Base-by-base conservation (phyloP, 2,329 filamentous ascomycete genomes). In the Phoma herbarum region DNA sequence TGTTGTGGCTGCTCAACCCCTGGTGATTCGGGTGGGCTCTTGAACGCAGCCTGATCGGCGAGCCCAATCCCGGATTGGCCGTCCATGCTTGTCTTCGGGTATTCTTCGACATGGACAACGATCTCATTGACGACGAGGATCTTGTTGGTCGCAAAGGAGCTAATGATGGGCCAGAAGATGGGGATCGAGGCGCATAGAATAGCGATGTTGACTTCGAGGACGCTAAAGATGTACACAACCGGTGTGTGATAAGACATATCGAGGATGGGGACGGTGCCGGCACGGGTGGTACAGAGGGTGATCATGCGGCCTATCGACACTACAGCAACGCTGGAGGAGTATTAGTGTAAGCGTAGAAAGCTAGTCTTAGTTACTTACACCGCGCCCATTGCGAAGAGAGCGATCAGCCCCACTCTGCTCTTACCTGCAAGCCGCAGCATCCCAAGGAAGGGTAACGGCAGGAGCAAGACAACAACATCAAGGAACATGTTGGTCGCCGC, bases 51-150 rank as follows among this genome's bases (percentile, higher is more conserved):
- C 14, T 62, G 57, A 1, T 66, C 62, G 2, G 50, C 60, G 7
- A 73, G 63, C 12, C 60, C 62, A 33, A 70, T 71, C 49, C 61
- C 64, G 1, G 46, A 37, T 12, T 55, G 41, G n/a, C 52, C 57
- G 16, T 60, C 57, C 35, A 67, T 59, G 52, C 64, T 70, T 6
- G 54, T 53, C 37, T 66, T 62, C 1, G 61, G 52, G 5, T 56
- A 59, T n/a, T 62, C 47, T 42, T 75, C 70, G 20, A 73, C 70
- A 43, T 66, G 74, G 47, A 78, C 66, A 43, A 73, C 70, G 60
- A 78, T 70, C 54, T 78, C 75, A 48, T 76, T 77, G 60, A 77
- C 72, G 57, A 77, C 75, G 39, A 76, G 73, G 60, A 77, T 78
- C 31, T 72, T 74, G 63, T 75, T 74, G 33, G 62, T 47, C 5